Evolutionary conservation across 1,139 yeast genomes (phyloP), one percentile per base, ranked within the genome.

Genomic region (Kurtzmaniella quercitrusa): DNA sequence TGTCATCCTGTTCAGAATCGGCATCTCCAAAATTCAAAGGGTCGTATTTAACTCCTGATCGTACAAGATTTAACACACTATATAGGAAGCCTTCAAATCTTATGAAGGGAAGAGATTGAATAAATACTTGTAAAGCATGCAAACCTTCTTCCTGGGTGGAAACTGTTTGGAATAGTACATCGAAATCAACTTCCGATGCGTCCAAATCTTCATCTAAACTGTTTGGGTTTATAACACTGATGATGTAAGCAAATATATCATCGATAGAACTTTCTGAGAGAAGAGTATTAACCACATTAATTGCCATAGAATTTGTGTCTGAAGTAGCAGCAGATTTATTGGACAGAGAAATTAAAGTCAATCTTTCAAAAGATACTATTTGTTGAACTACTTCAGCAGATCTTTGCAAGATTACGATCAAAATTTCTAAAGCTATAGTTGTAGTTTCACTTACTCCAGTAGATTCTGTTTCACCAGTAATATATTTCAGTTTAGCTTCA

Each of bases 1-100:
- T 75, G 27, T 48, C 50, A 12, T 57, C 73, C 37, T 63, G 70
- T 15, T 60, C 72, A 10, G 56, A 60, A 1, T 55, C 62, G 12
- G 54, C 58, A 17, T 62, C 67, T 27, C 57, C 59, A 38, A 48
- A 46, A 14, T 51, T 50, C 50, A 81, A 77, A 0, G 94, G 93
- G 50, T 84, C 81, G 55, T 81, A 85, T 4, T 57, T 55, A 34
- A 82, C 56, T 48, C 81, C 81, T 14, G 51, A 55, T 12, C 60
- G 52, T n/a, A 74, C 56, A 3, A 73, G 59, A 0, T 53, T 53
- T 15, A 79, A 48, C 2, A 72, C 47, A 25, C 65, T 64, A 14
- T 49, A 51, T 11, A 66, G 53, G 33, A 60, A 60, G 7, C 40
- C 15, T 9, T 52, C 48, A 12, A 61, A 56, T 37, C 62, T 49